These are phyloP conservation scores for Microbotryum silenes-acaulis DNA, from an alignment of 1,284 basidiomycete species.

Conservation along the genomic window DNA sequence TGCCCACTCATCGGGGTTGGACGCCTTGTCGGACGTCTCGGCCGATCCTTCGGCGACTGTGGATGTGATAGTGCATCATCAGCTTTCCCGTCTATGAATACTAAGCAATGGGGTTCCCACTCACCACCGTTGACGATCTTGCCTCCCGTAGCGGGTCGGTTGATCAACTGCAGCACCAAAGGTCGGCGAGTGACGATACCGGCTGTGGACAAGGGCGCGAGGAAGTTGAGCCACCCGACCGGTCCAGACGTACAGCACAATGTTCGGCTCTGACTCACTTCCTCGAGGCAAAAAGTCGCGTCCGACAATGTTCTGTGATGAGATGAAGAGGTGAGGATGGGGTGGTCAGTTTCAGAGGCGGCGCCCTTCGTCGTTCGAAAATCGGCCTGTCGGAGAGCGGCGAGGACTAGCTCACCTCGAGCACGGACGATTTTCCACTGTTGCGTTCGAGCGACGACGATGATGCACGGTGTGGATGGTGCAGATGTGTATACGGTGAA, in stretches of 20 bases:
- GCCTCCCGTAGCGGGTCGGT: conserved; percentile 50
- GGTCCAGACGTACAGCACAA: neutral
- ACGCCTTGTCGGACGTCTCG: conserved; percentile 47
- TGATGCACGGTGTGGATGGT: neutral
- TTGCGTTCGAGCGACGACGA: neutral
- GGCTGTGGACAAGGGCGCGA: conserved; percentile 20
- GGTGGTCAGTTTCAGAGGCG: neutral
- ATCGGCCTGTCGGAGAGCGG: neutral
- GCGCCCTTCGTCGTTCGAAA: neutral
- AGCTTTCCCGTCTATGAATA: neutral
- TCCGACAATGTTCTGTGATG: conserved; percentile 78
- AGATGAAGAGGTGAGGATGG: neutral
- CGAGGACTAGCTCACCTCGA: conserved; percentile 41
- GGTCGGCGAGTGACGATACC: conserved; percentile 90
- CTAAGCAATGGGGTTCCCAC: too few species aligned
- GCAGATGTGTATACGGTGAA: neutral
- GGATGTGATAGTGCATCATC: neutral
- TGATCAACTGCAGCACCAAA: conserved; percentile 81
- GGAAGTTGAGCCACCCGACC: neutral
- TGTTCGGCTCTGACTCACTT: conserved; percentile 43
- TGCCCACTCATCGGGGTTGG: conserved; percentile 92
- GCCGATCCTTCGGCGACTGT: conserved; percentile 17
- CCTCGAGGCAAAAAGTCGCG: conserved; percentile 95
- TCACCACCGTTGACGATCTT: neutral
- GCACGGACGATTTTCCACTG: conserved; percentile 48